phyloP scores from a whole-genome alignment of 2,329 filamentous ascomycete species.

The Cercospora sp. region DNA sequence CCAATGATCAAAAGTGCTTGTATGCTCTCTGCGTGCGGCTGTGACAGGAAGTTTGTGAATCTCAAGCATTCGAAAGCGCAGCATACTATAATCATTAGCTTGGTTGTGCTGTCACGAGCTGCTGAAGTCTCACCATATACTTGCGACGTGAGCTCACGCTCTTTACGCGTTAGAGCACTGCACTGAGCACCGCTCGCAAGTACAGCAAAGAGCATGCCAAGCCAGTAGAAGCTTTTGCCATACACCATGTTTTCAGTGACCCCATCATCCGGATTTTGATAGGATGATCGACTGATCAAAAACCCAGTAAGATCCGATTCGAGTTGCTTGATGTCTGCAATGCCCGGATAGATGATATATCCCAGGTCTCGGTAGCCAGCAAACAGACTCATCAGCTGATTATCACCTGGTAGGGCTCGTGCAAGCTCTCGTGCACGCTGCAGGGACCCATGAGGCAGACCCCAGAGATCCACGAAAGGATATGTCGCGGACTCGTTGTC shows the following conservation, averaged over 20 bases:
- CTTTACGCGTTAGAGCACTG: slow-evolving; percentile 58
- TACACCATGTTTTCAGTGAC: slow-evolving; percentile 58
- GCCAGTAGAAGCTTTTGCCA: slow-evolving; percentile 59
- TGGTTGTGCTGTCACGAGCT: no score
- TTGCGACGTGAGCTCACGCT: slow-evolving; percentile 63
- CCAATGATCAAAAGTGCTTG: slow-evolving; percentile 63
- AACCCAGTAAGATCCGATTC: slow-evolving; percentile 57
- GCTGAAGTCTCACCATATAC: slow-evolving; percentile 59
- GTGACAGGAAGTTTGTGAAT: slow-evolving; percentile 64
- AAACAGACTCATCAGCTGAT: slow-evolving; percentile 60
- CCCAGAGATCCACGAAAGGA: slow-evolving; percentile 66
- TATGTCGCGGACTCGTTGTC: slow-evolving; percentile 66
- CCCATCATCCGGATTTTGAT: slow-evolving; percentile 43
- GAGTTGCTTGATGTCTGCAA: slow-evolving; percentile 57
- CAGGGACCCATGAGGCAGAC: slow-evolving; percentile 58
- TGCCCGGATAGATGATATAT: slow-evolving; percentile 61
- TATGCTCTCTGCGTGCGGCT: slow-evolving; percentile 61
- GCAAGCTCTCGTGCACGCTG: slow-evolving; percentile 59
- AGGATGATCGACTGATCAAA: slow-evolving; percentile 52
- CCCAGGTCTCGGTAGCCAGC: slow-evolving; percentile 59
- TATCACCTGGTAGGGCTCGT: slow-evolving; percentile 59
- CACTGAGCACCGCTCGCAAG: slow-evolving; percentile 64
- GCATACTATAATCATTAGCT: slow-evolving; percentile 41
- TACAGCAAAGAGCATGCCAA: slow-evolving; percentile 62
- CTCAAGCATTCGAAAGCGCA: slow-evolving; percentile 65